Evolutionary conservation across 177 flowering plant species (phyloP), one percentile per base, ranked within the genome.

Genomic region (Vitis hybrid): DNA sequence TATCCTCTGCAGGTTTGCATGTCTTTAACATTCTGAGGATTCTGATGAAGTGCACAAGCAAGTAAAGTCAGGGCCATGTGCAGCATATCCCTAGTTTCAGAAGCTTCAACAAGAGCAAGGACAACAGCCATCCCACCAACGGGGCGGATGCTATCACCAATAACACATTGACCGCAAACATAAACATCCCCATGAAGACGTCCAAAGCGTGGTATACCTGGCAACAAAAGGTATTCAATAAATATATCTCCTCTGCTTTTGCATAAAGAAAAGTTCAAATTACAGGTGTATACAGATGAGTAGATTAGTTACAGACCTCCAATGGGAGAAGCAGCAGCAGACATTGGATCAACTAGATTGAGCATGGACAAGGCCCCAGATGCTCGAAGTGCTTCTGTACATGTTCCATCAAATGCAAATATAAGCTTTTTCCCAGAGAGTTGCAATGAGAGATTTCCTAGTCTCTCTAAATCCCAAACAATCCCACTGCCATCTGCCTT

Each of bases 151-250:
- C 86, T 82, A 71, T 96, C 96, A 73, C 97, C 97, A 86, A 96
- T 87, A 50, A 89, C 91, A 77, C 87, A 83, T 66, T 89, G 94
- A 79, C 87, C 86, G 70, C 99, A 96, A 51, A 92, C 71, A 75
- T 86, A 92, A 51, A 87, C 75, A 79, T 96, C 97, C 52, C 99
- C 99, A 71, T 84, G 83, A 68, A 94, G 97, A 71, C 98, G 97
- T 57, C 99, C 99, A 87, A 86, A 94, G 52, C 99, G 99, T 31
- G 99, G 99, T 72, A 96, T 96, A 69, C 99, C 99, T 96, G 86
- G 68, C 16, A 67, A 13, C n/a, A 29, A 70, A 51, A 50, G 13
- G n/a, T 8, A 66, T 56, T n/a, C 33, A 66, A 62, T 65, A 45
- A 59, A 14, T 48, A 19, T 18, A 10, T 20, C 19, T 18, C 53